Percentiles rank a stretch among this genome's conserved stretches.
These are phyloP conservation scores for Saturnispora galanensis DNA, from an alignment of 805 yeast genomes.

Conservation along the genomic window DNA sequence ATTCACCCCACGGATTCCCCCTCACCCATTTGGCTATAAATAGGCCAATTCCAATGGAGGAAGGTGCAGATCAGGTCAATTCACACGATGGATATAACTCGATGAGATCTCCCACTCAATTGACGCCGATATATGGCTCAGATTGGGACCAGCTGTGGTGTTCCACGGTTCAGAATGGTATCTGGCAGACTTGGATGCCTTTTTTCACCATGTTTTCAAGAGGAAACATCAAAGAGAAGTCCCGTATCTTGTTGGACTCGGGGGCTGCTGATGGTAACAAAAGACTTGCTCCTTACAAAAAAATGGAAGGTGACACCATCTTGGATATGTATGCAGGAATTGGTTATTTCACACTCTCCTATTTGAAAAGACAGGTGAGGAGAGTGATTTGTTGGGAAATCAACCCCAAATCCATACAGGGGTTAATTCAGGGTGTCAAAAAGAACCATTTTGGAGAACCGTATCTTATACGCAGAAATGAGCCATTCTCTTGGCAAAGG, in stretches of 20 bases:
- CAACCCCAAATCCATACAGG: slow-evolving; percentile 77
- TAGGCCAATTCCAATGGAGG: slow-evolving; percentile 43
- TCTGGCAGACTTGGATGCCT: slow-evolving; percentile 79
- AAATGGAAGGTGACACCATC: slow-evolving; percentile 33
- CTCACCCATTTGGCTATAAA: slow-evolving; percentile 59
- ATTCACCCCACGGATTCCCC: slow-evolving; percentile 7
- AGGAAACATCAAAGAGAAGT: slow-evolving; percentile 77
- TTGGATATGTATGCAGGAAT: slow-evolving; percentile 77
- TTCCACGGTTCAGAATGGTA: slow-evolving; percentile 57
- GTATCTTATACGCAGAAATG: slow-evolving; percentile 22
- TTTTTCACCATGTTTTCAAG: slow-evolving; percentile 77
- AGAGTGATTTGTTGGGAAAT: slow-evolving; percentile 68
- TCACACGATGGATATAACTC: slow-evolving; percentile 13
- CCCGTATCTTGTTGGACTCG: slow-evolving; percentile 40
- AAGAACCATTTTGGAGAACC: slow-evolving; percentile 30
- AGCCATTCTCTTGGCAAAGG: slow-evolving; percentile 17
- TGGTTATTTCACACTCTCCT: slow-evolving; percentile 72
- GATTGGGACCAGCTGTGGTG: slow-evolving; percentile 80
- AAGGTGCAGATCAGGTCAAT: neutral
- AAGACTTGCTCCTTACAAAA: slow-evolving; percentile 3
- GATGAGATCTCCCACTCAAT: slow-evolving; percentile 51
- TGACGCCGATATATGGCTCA: slow-evolving; percentile 48
- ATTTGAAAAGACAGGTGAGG: slow-evolving; percentile 44
- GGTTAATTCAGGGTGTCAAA: slow-evolving; percentile 46
- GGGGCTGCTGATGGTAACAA: neutral